Base-by-base conservation (phyloP, 306 rosid genomes). In the Ochetophila trinervis region DNA sequence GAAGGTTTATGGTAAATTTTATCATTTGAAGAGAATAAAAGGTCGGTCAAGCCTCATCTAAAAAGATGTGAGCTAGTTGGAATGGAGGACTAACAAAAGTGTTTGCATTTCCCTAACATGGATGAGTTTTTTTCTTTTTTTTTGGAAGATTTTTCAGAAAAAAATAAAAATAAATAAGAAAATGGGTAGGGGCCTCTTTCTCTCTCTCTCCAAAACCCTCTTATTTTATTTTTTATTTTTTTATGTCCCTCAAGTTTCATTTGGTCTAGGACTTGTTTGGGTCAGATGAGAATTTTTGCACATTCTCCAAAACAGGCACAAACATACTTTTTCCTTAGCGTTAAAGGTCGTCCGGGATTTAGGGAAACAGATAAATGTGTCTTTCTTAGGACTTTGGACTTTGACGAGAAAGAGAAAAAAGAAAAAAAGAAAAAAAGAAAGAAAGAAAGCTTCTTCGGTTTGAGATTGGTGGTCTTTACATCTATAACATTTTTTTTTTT, bases 311-410 rank as follows among this genome's bases (percentile, higher is more conserved):
- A 85, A 87, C 54, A 73, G 72, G 78, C 82, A 63, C 78, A 51
- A 22, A 13, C 5, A 40, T 45, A 10, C 61, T 49, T 81, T 80
- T 82, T 79, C 67, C 37, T 78, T 55, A 63, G 72, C 42, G 83
- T 76, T 82, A 40, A 79, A 82, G 91, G 88, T 80, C 89, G 36
- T 81, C 96, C 98, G 85, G 98, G 91, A 84, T 87, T 89, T 70
- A 74, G 85, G 98, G 95, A 62, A 79, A 85, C 84, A 81, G 90
- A 88, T 80, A 73, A 74, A 63, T 66, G 80, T 82, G 89, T 83
- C 82, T 81, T 72, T 85, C 79, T 79, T 71, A 83, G 77, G 80
- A 72, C 77, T 87, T 42, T 71, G 73, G 87, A 82, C 88, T 87
- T 87, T 85, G 89, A 82, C 81, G 77, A 55, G 60, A 66, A 66